phyloP scores from a whole-genome alignment of 2,329 filamentous ascomycete genomes.

The Waltergamsia citrina region DNA sequence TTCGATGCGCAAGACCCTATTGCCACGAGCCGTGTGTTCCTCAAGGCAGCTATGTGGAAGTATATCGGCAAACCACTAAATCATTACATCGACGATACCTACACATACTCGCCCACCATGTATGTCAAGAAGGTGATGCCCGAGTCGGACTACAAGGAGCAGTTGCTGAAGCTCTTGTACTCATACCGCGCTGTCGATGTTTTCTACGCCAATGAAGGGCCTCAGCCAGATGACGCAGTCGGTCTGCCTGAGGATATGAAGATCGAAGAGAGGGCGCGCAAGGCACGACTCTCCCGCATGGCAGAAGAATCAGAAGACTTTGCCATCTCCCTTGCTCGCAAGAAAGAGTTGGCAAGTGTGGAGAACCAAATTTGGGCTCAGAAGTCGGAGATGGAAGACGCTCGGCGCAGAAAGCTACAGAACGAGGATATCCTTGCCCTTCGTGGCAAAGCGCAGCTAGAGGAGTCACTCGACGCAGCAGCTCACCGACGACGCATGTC shows the following conservation, averaged over 20 bases:
- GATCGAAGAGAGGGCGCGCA: constrained; percentile 38
- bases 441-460: constrained; percentile 33
- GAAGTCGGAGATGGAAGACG: constrained; percentile 42
- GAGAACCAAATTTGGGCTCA: constrained; percentile 39
- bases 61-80: constrained; percentile 52
- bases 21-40: constrained; percentile 43
- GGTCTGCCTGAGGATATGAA: constrained; percentile 42
- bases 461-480: constrained; percentile 27
- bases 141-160: constrained; percentile 24
- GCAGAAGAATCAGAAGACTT: constrained; percentile 40
- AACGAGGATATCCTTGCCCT: constrained; percentile 33
- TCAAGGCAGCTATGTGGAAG: constrained; percentile 58
- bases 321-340: constrained; percentile 33
- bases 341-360: constrained; percentile 39
- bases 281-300: constrained; percentile 33
- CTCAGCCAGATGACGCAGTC: constrained; percentile 42
- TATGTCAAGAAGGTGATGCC: constrained; percentile 42
- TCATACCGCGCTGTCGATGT: constrained; percentile 43
- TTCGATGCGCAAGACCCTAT: constrained; percentile 47
- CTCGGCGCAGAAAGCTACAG: constrained; percentile 34
- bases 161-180: constrained; percentile 37
- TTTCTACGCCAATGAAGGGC: constrained; percentile 42
- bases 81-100: constrained; percentile 38
- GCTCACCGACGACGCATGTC: constrained; percentile 24
- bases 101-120: constrained; percentile 56